These are phyloP conservation scores for Platanthera guangdongensis DNA, from an alignment of 106 monocot species.

Conservation along the genomic window DNA sequence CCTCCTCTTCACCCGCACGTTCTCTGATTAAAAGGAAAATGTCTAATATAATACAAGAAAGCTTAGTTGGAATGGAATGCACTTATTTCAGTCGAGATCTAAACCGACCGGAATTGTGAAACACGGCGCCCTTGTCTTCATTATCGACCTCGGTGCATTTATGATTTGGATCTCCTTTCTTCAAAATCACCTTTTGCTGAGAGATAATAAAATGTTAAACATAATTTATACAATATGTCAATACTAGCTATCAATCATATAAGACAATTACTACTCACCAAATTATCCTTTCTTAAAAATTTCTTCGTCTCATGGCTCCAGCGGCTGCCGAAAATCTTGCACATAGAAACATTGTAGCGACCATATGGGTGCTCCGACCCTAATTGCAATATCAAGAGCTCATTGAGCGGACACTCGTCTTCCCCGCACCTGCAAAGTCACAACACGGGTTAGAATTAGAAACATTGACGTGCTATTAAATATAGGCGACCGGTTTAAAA, in stretches of 20 bases:
- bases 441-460: not conserved
- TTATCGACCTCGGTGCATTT: conserved; percentile 19
- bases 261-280: conserved; percentile 18
- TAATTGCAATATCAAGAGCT: conserved; percentile 70
- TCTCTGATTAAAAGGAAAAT: conserved; percentile 27
- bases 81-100: not conserved
- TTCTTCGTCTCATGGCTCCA: conserved; percentile 69
- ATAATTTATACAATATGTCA: not conserved
- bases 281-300: conserved; percentile 30
- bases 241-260: not conserved
- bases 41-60: not conserved
- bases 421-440: conserved; percentile 65
- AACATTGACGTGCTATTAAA: not conserved
- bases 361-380: conserved; percentile 81
- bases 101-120: conserved; percentile 22
- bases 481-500: not conserved
- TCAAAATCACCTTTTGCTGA: conserved; percentile 19
- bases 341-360: conserved; percentile 71
- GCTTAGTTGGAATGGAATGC: not conserved
- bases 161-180: conserved; percentile 25
- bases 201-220: not conserved
- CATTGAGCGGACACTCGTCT: conserved; percentile 87
- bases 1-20: conserved; percentile 36
- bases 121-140: conserved; percentile 25
- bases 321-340: conserved; percentile 62